These are phyloP conservation scores for Apiotrichum veenhuisii DNA, from an alignment of 1,284 basidiomycete species.

Conservation along the genomic window DNA sequence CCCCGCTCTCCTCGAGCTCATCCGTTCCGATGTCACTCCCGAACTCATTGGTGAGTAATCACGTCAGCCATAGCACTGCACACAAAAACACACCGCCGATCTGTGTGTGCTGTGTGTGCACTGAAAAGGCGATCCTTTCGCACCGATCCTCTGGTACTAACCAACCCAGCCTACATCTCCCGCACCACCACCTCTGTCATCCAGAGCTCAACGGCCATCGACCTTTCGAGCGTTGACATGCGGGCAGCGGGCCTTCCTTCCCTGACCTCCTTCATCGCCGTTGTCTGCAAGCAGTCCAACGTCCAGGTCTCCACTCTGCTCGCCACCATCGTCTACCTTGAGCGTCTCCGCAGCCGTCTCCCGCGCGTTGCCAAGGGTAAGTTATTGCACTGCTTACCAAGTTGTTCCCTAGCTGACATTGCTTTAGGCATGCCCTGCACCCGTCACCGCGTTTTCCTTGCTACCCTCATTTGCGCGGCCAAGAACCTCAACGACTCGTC, in stretches of 20 bases:
- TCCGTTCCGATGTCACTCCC: constrained; percentile 68
- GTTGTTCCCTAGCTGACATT: not conserved
- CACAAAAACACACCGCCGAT: not conserved
- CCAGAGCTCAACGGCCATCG: constrained; percentile 44
- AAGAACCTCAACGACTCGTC: constrained; percentile 98
- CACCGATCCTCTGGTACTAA: not conserved
- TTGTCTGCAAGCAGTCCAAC: constrained; percentile 78
- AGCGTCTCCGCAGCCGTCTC: constrained; percentile 74
- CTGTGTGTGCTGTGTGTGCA: not conserved
- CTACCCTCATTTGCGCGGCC: constrained; percentile 89
- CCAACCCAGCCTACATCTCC: constrained; percentile 44
- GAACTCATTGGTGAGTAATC: constrained; percentile 66
- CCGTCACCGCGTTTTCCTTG: constrained; percentile 91
- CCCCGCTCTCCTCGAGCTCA: constrained; percentile 69
- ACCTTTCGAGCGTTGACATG: constrained; percentile 25
- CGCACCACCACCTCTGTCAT: constrained; percentile 49
- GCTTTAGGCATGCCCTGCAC: constrained; percentile 78
- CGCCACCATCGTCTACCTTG: constrained; percentile 88
- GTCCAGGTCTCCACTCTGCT: constrained; percentile 90
- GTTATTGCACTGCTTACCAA: constrained; percentile 8
- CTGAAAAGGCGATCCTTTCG: not conserved
- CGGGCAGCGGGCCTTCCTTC: constrained; percentile 62
- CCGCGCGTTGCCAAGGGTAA: constrained; percentile 81
- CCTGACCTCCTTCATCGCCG: constrained; percentile 81
- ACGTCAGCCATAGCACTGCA: not conserved